A percentile compares a stretch with the other conserved stretches of the same genome.
phyloP scores from a whole-genome alignment of 176 grass and related monocot species.

The Cenchrus americanus region DNA sequence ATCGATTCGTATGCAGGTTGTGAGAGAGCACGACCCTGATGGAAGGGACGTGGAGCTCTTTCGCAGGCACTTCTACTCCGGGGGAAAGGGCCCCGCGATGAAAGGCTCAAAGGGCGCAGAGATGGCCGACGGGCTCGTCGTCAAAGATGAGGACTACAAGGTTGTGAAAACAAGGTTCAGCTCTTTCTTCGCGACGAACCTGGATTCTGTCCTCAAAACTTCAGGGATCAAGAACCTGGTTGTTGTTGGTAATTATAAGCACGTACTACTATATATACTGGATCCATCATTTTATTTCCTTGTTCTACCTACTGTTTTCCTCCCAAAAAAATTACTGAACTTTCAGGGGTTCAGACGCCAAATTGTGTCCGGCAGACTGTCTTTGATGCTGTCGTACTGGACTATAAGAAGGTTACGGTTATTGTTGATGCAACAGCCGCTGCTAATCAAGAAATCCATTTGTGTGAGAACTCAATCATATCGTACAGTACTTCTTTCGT shows the following conservation, averaged over 20 bases:
- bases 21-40: constrained; percentile 84
- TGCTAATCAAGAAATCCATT: constrained; percentile 75
- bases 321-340: not conserved
- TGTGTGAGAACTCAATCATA: constrained; percentile 43
- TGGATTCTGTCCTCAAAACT: constrained; percentile 76
- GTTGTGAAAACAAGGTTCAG: constrained; percentile 92
- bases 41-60: constrained; percentile 89
- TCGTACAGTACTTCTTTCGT: no score
- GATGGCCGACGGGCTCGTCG: constrained; percentile 69
- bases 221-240: constrained; percentile 76
- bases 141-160: constrained; percentile 81
- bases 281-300: not conserved
- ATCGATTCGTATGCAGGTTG: constrained; percentile 52
- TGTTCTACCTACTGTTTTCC: no score
- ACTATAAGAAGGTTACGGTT: constrained; percentile 76
- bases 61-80: constrained; percentile 63
- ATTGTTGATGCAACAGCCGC: constrained; percentile 90
- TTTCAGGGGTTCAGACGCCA: constrained; percentile 85
- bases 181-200: constrained; percentile 81
- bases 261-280: no score
- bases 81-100: constrained; percentile 67
- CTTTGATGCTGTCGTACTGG: constrained; percentile 83
- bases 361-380: constrained; percentile 87
- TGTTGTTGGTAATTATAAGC: constrained; percentile 62
- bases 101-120: constrained; percentile 78